phyloP scores from a whole-genome alignment of 345 rosid species.

The Gossypium herbaceum region DNA sequence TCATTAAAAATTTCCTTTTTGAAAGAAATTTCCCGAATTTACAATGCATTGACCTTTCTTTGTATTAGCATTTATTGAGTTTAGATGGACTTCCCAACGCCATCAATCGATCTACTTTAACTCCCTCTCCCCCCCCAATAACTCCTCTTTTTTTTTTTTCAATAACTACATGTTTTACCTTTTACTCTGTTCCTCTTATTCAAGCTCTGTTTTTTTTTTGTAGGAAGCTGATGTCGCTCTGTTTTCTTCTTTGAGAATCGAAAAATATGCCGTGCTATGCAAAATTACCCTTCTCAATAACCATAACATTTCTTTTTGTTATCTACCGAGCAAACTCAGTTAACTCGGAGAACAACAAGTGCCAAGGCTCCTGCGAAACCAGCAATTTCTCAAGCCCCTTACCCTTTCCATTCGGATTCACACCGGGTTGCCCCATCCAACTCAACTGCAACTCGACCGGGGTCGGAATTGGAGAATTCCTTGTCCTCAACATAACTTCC shows the following conservation, averaged over 20 bases:
- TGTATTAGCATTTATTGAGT: constrained; percentile 9
- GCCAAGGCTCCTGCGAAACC: constrained; percentile 36
- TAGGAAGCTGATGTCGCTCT: constrained; percentile 26
- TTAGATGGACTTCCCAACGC: constrained; percentile 15
- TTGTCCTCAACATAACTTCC: constrained; percentile 51
- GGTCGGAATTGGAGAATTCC: constrained; percentile 40
- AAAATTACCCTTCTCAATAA: not conserved
- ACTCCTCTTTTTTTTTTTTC: constrained; percentile 2
- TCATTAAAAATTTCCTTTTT: not conserved
- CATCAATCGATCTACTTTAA: constrained; percentile 14
- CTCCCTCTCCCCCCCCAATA: not conserved
- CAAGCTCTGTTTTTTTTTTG: not conserved
- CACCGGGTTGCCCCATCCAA: constrained; percentile 39
- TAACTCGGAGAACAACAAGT: not conserved
- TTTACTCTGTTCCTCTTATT: constrained; percentile 4
- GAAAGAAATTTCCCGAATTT: not conserved
- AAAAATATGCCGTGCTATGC: constrained; percentile 23
- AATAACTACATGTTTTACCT: not conserved
- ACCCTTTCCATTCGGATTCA: constrained; percentile 79
- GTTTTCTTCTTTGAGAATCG: not conserved
- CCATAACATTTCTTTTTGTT: constrained; percentile 5
- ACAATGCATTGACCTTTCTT: constrained; percentile 9
- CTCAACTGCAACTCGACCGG: constrained; percentile 29
- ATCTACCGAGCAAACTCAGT: constrained; percentile 14
- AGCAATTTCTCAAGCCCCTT: constrained; percentile 21